These are phyloP conservation scores for Bryoglossum gracile DNA, from an alignment of 495 filamentous ascomycete species.

Conservation along the genomic window DNA sequence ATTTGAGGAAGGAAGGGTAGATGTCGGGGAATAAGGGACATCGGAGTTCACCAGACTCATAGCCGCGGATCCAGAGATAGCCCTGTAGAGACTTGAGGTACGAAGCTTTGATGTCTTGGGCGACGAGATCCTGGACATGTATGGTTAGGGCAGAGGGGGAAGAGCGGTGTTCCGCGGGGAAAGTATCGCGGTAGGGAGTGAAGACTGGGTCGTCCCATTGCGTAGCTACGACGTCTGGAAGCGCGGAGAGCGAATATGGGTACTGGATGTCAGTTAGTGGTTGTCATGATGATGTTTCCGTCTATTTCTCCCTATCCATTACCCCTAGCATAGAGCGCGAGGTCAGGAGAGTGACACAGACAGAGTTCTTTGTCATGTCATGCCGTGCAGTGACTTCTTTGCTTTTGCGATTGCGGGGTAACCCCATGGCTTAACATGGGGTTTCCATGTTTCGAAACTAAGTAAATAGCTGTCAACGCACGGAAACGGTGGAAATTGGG, in stretches of 20 bases:
- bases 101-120: constrained; percentile 56
- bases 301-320: too few species aligned
- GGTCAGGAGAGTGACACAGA: too few species aligned
- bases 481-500: constrained; percentile 8
- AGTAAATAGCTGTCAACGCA: too few species aligned
- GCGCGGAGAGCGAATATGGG: constrained; percentile 57
- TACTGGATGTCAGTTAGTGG: constrained; percentile 40
- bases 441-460: background rate
- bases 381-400: too few species aligned
- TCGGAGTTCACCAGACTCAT: constrained; percentile 48
- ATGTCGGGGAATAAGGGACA: constrained; percentile 67
- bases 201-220: constrained; percentile 55
- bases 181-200: constrained; percentile 50
- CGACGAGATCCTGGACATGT: constrained; percentile 57
- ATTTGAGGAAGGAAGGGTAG: constrained; percentile 42
- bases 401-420: constrained; percentile 15
- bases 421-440: background rate
- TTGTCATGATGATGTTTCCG: too few species aligned
- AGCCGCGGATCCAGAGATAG: constrained; percentile 62
- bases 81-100: constrained; percentile 69
- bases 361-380: too few species aligned
- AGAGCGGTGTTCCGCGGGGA: constrained; percentile 49
- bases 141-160: constrained; percentile 43
- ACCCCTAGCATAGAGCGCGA: too few species aligned
- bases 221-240: constrained; percentile 47